phyloP scores from a whole-genome alignment of 331 rosid genomes.

The Acacia pycnantha region DNA sequence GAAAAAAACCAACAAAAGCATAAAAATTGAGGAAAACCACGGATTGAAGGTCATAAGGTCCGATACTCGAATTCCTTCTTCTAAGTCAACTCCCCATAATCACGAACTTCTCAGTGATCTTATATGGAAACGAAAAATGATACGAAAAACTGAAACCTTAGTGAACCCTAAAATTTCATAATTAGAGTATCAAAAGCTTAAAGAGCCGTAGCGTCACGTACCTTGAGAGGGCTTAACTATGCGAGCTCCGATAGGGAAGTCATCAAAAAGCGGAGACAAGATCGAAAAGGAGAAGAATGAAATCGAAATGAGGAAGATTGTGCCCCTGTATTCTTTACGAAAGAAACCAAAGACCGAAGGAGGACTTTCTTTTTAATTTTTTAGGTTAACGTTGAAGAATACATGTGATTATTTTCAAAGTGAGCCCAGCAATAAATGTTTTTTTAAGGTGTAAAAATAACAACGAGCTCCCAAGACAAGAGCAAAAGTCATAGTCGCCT shows the following conservation, averaged over 20 bases:
- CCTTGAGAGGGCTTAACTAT: slow-evolving; percentile 37
- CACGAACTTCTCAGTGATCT: slow-evolving; percentile 25
- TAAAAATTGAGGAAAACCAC: slow-evolving; percentile 11
- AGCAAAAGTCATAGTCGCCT: no score
- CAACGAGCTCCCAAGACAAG: no score
- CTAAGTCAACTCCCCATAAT: slow-evolving; percentile 35
- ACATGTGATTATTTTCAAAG: no score
- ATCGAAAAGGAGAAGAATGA: slow-evolving; percentile 30
- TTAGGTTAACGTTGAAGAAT: no score
- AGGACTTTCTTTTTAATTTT: slow-evolving; percentile 35
- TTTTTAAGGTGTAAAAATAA: no score
- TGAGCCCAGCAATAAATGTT: no score
- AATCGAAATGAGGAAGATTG: slow-evolving; percentile 37
- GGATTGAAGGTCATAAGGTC: slow-evolving; percentile 11
- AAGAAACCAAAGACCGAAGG: slow-evolving; percentile 44
- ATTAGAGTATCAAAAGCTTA: not conserved
- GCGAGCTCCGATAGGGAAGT: slow-evolving; percentile 19
- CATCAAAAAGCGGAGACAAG: slow-evolving; percentile 13
- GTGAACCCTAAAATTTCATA: slow-evolving; percentile 40
- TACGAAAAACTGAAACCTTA: not conserved
- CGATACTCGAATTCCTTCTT: not conserved
- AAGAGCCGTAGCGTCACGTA: slow-evolving; percentile 15
- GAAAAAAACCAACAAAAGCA: not conserved
- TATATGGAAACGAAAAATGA: not conserved
- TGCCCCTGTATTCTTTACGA: slow-evolving; percentile 26